These are phyloP conservation scores for Sisymbrium altissimum DNA, from an alignment of 345 rosid genomes.

Conservation along the genomic window DNA sequence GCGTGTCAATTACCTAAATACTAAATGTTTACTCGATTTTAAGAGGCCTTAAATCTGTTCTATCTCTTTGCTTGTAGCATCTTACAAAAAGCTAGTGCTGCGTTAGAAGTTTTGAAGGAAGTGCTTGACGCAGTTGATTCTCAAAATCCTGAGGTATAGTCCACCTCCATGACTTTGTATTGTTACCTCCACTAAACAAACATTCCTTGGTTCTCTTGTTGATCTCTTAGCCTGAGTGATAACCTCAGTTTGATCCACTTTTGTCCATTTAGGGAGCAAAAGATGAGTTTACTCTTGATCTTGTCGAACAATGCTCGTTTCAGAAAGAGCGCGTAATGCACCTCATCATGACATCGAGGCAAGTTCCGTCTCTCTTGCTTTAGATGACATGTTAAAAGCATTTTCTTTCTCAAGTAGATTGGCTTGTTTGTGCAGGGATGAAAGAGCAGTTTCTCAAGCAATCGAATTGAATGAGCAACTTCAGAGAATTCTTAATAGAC, in stretches of 20 bases:
- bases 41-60: slow-evolving; percentile 5
- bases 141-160: slow-evolving; percentile 74
- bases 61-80: slow-evolving; percentile 46
- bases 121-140: slow-evolving; percentile 83
- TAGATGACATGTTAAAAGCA: not conserved
- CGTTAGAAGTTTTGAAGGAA: slow-evolving; percentile 79
- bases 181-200: not conserved
- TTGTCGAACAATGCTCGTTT: slow-evolving; percentile 97
- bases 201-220: slow-evolving; percentile 5
- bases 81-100: slow-evolving; percentile 85
- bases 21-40: not conserved
- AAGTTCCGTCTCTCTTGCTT: slow-evolving; percentile 26
- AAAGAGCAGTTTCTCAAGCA: slow-evolving; percentile 81
- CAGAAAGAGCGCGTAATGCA: slow-evolving; percentile 96
- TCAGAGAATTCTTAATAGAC: slow-evolving; percentile 76
- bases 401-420: slow-evolving; percentile 3
- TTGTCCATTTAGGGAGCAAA: slow-evolving; percentile 62
- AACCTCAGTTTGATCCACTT: not conserved
- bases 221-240: not conserved
- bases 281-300: slow-evolving; percentile 97
- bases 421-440: slow-evolving; percentile 54
- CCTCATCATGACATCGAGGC: slow-evolving; percentile 86
- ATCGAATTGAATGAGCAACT: slow-evolving; percentile 89
- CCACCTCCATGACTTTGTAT: not conserved
- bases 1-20: not conserved